A percentile compares a stretch with the other conserved stretches of the same genome.
These are phyloP conservation scores for Starmerella vaccinii DNA, from an alignment of 805 yeast species.

Conservation along the genomic window DNA sequence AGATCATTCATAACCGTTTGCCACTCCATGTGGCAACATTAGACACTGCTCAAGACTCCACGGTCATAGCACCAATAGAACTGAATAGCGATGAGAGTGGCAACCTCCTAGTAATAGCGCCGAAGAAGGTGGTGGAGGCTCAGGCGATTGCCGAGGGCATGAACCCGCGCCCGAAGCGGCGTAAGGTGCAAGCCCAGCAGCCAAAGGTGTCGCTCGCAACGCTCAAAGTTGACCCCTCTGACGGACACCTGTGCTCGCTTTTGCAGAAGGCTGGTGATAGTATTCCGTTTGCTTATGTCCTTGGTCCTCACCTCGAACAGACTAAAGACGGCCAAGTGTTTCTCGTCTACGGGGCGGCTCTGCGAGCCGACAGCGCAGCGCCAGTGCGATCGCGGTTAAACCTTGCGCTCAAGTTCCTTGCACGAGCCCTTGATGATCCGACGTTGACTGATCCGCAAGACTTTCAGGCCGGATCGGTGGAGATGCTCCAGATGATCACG, in stretches of 20 bases:
- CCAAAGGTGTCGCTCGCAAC: not conserved
- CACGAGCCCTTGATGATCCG: constrained; percentile 14
- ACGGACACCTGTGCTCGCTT: constrained; percentile 1
- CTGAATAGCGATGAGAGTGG: not conserved
- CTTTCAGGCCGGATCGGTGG: constrained; percentile 13
- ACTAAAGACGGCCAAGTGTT: not conserved
- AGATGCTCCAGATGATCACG: constrained; percentile 17
- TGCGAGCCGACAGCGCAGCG: constrained; percentile 4
- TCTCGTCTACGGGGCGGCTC: constrained; percentile 1
- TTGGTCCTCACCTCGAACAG: constrained; percentile 1
- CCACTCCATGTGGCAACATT: constrained; percentile 1
- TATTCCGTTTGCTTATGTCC: not conserved
- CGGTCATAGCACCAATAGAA: not conserved
- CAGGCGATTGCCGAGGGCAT: not conserved
- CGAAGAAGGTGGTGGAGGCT: not conserved
- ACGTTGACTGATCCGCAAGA: constrained; percentile 13
- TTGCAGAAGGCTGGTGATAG: not conserved
- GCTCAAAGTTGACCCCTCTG: not conserved
- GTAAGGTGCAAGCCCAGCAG: not conserved
- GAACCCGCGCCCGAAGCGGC: not conserved
- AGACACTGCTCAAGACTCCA: not conserved
- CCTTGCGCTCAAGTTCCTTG: constrained; percentile 12
- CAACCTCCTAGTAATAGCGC: not conserved
- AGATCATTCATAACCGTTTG: not conserved
- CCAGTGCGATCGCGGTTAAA: not conserved